A percentile compares a stretch with the other conserved stretches of the same genome.
These are phyloP conservation scores for Papiliotrema laurentii DNA, from an alignment of 1,284 basidiomycete species.

Conservation along the genomic window DNA sequence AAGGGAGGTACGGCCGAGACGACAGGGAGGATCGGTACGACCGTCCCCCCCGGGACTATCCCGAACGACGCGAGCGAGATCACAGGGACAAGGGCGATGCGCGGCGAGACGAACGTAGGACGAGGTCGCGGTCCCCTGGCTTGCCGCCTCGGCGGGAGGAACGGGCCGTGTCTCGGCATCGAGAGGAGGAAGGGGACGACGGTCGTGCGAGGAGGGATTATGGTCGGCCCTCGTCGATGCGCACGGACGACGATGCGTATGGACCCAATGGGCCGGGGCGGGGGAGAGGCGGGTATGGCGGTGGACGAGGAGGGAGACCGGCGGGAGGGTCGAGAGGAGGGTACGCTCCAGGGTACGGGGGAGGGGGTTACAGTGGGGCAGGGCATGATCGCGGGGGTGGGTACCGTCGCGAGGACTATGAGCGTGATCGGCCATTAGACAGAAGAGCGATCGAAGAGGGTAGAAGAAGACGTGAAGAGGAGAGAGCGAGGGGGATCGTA, in stretches of 20 bases:
- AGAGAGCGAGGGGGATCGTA: slow-evolving; percentile 34
- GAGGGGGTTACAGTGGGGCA: slow-evolving; percentile 3
- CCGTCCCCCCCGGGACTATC: slow-evolving; percentile 3
- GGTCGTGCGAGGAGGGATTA: no score
- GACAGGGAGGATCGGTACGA: slow-evolving; percentile 21
- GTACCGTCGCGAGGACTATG: slow-evolving; percentile 11
- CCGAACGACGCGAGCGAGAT: slow-evolving; percentile 6
- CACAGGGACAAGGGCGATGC: slow-evolving; percentile 17
- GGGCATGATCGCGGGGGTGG: slow-evolving; percentile 6
- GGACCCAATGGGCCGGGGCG: slow-evolving; percentile 13
- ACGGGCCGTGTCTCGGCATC: no score
- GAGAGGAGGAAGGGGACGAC: no score
- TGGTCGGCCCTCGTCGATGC: neutral
- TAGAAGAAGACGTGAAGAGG: slow-evolving; percentile 41
- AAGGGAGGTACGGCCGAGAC: slow-evolving; percentile 5
- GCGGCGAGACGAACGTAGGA: neutral
- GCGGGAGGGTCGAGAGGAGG: slow-evolving; percentile 6
- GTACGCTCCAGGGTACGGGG: no score
- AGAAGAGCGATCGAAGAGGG: slow-evolving; percentile 45
- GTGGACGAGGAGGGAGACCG: slow-evolving; percentile 7
- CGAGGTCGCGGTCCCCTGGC: no score
- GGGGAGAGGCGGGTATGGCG: slow-evolving; percentile 15
- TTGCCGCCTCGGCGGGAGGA: no score
- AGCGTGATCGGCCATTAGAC: slow-evolving; percentile 34
- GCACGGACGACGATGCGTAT: neutral